Evolutionary conservation across 331 rosid species (phyloP), one percentile per base, ranked within the genome.

Genomic region (Stylosanthes scabra): DNA sequence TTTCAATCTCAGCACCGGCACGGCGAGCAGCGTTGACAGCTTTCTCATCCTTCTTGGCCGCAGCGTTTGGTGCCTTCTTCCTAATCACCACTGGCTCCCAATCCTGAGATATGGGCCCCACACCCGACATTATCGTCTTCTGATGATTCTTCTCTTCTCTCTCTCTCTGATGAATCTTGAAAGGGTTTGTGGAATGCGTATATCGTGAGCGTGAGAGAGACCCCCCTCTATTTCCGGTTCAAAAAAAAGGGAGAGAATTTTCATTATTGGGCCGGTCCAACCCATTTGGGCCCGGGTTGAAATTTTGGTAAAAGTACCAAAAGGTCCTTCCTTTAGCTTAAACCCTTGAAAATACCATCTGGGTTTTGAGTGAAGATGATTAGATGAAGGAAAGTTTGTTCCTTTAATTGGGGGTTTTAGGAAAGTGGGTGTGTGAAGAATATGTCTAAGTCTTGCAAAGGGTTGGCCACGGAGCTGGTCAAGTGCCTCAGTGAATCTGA

Each of bases 21-120:
- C 94, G 97, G 44, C 96, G 96, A 64, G 97, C 98, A 12, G 96
- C 97, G 87, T 91, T 91, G 80, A 93, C 97, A 25, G 91, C 98
- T 80, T 93, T 89, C 83, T 93, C 97, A 50, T 91, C 98, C 81
- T 91, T 93, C 81, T 84, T 88, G 51, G 97, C 97, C 49, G 97
- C 96, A 45, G 97, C 83, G 74, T 85, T 93, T 57, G 93, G 97
- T 0, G 93, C 91, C 80, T 91, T 93, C 82, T 91, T 93, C 78
- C 94, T 84, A 68, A 93, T 82, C 12, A 93, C 94, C 20, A 91
- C 90, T 3, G 98, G 97, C 34, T 93, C 98, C 97, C 97, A 93
- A 51, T 93, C 97, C 80, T 91, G 96, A 0, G 96, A 68, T 71
- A 90, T 29, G 13, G 90, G 93, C 58, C 97, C 97, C 0, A 74